Percentiles rank a stretch among this genome's conserved stretches.
Evolutionary conservation across 2,329 filamentous ascomycete species (phyloP).

Genomic region (Colletotrichum limetticola): DNA sequence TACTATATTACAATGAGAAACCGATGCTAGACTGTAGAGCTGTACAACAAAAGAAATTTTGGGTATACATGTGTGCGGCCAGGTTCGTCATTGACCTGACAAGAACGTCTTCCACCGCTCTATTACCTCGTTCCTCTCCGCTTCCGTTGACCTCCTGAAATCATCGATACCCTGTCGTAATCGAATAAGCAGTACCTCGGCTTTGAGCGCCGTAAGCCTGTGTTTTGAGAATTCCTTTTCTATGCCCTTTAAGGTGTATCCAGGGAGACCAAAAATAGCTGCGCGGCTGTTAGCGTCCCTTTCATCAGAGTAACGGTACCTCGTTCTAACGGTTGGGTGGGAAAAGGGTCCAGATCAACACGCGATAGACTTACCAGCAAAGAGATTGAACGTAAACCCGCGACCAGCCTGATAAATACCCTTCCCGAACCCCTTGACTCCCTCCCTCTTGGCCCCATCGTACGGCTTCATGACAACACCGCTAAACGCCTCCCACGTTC

Average conservation of each 20-base stretch:
- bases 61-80: slow-evolving; percentile 2
- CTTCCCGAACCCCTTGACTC: slow-evolving; percentile 69
- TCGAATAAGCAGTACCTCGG: slow-evolving; percentile 46
- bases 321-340: not conserved
- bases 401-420: slow-evolving; percentile 59
- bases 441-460: slow-evolving; percentile 71
- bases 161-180: slow-evolving; percentile 44
- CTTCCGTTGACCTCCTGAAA: slow-evolving; percentile 38
- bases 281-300: slow-evolving; percentile 7
- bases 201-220: slow-evolving; percentile 45
- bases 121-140: slow-evolving; percentile 38
- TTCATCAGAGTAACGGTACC: not conserved
- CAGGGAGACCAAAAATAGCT: slow-evolving; percentile 59
- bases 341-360: not conserved
- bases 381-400: slow-evolving; percentile 57
- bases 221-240: slow-evolving; percentile 57
- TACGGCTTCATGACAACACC: slow-evolving; percentile 74
- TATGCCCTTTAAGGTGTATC: slow-evolving; percentile 64
- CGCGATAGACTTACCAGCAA: slow-evolving; percentile 40
- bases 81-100: slow-evolving; percentile 1
- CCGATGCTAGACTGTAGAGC: not conserved
- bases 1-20: not conserved
- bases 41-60: slow-evolving; percentile 12
- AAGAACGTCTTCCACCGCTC: slow-evolving; percentile 41
- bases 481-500: slow-evolving; percentile 75